A percentile compares a stretch with the other conserved stretches of the same genome.
These are phyloP conservation scores for Podaxis sp. DNA, from an alignment of 768 basidiomycete species.

Conservation along the genomic window DNA sequence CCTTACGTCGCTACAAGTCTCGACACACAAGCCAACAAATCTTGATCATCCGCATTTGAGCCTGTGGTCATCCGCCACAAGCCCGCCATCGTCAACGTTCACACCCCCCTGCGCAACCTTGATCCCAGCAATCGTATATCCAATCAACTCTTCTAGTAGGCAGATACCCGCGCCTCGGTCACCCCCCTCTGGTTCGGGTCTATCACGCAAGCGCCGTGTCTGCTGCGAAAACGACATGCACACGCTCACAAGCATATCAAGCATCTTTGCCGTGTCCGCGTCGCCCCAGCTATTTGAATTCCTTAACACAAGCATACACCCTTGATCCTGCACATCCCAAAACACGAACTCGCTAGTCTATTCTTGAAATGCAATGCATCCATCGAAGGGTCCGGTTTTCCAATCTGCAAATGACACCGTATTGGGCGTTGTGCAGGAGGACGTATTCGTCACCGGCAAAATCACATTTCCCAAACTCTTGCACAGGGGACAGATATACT, in stretches of 20 bases:
- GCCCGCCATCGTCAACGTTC: conserved; percentile 33
- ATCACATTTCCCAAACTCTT: conserved; percentile 96
- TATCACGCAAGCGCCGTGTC: conserved; percentile 77
- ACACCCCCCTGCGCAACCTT: conserved; percentile 81
- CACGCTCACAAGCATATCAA: conserved; percentile 82
- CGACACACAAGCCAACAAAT: conserved; percentile 68
- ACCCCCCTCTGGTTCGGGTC: conserved; percentile 66
- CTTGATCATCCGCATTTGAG: conserved; percentile 78
- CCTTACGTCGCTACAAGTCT: conserved; percentile 68
- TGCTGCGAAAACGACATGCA: conserved; percentile 82
- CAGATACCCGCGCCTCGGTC: conserved; percentile 87
- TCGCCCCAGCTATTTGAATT: conserved; percentile 50
- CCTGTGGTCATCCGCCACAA: conserved; percentile 74
- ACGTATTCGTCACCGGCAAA: conserved; percentile 69
- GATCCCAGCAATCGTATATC: conserved; percentile 81
- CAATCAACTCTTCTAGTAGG: conserved; percentile 87
- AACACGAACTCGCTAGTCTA: conserved; percentile 86
- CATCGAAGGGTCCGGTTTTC: conserved; percentile 74
- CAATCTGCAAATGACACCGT: conserved; percentile 77
- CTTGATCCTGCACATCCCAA: conserved; percentile 82
- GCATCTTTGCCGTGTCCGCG: conserved; percentile 72
- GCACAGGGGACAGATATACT: conserved; percentile 96
- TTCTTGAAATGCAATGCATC: conserved; percentile 75
- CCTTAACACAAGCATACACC: conserved; percentile 57
- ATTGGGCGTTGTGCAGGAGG: conserved; percentile 49